Conservation (phyloP, 345 rosid genomes). For the Rhodomyrtus tomentosa region DNA sequence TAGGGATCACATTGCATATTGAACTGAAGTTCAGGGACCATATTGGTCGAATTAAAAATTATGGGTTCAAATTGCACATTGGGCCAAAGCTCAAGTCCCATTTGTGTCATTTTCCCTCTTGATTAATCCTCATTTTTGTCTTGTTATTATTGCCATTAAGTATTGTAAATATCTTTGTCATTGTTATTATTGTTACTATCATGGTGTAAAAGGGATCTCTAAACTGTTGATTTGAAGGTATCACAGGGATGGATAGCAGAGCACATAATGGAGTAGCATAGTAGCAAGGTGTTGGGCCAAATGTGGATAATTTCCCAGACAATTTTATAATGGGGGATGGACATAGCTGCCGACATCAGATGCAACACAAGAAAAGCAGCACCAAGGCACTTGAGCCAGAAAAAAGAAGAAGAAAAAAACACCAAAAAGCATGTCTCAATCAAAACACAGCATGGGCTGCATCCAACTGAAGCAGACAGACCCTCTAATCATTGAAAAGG, state of each 20-base stretch:
- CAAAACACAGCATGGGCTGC: not conserved
- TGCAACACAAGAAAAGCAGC: not conserved
- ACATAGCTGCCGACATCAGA: not conserved
- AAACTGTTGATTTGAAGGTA: not conserved
- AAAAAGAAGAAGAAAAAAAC: not conserved
- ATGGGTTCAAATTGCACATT: no score
- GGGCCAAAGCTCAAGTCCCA: no score
- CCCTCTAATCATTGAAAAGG: not conserved
- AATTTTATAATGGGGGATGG: not conserved
- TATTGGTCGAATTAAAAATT: no score
- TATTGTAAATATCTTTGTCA: not conserved
- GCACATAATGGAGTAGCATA: not conserved
- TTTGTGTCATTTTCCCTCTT: no score
- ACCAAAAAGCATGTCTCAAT: not conserved
- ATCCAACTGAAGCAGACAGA: constrained; percentile 1
- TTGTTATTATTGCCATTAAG: not conserved
- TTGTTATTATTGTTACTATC: not conserved
- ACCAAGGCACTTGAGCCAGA: not conserved
- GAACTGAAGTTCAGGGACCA: no score
- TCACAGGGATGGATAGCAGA: not conserved
- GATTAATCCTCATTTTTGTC: not conserved
- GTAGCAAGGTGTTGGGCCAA: not conserved
- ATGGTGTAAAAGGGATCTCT: not conserved
- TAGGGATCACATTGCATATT: no score
- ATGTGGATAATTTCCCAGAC: not conserved